Evolutionary conservation across 345 rosid genomes (phyloP).

Genomic region (Salix arbutifolia): DNA sequence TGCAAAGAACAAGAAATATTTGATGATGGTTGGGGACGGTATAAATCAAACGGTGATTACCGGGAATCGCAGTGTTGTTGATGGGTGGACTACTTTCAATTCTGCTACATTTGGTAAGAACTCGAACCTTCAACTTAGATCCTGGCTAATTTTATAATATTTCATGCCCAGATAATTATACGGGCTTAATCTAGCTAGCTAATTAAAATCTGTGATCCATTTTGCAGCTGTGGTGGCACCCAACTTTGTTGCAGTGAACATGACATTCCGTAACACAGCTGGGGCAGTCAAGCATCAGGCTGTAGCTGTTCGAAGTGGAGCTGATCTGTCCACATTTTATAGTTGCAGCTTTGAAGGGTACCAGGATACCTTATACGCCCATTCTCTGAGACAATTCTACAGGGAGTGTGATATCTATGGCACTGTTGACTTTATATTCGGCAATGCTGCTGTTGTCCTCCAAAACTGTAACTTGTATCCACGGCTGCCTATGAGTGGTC

Average conservation of each 20-base stretch:
- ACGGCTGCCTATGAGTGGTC: slow-evolving; percentile 61
- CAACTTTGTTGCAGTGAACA: slow-evolving; percentile 71
- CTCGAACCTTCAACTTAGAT: neutral
- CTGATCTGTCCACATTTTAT: slow-evolving; percentile 72
- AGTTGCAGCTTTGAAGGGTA: slow-evolving; percentile 82
- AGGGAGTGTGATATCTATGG: slow-evolving; percentile 86
- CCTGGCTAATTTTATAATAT: neutral
- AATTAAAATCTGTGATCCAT: neutral
- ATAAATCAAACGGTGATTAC: slow-evolving; percentile 75
- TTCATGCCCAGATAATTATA: neutral
- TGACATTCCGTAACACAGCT: slow-evolving; percentile 83
- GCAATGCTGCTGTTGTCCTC: slow-evolving; percentile 79
- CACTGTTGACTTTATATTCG: slow-evolving; percentile 86
- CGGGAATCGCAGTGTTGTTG: slow-evolving; percentile 74
- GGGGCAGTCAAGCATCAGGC: slow-evolving; percentile 86
- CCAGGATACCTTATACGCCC: slow-evolving; percentile 78
- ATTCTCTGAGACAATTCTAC: slow-evolving; percentile 77
- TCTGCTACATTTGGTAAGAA: slow-evolving; percentile 79
- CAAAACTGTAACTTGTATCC: slow-evolving; percentile 76
- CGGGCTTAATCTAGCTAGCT: neutral
- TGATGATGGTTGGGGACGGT: slow-evolving; percentile 91
- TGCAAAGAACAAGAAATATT: slow-evolving; percentile 58
- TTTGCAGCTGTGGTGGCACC: slow-evolving; percentile 68
- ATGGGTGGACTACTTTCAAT: slow-evolving; percentile 85
- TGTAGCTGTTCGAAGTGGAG: slow-evolving; percentile 68